Base-by-base conservation (phyloP, 2,329 filamentous ascomycete species). In the Nemania sp. region DNA sequence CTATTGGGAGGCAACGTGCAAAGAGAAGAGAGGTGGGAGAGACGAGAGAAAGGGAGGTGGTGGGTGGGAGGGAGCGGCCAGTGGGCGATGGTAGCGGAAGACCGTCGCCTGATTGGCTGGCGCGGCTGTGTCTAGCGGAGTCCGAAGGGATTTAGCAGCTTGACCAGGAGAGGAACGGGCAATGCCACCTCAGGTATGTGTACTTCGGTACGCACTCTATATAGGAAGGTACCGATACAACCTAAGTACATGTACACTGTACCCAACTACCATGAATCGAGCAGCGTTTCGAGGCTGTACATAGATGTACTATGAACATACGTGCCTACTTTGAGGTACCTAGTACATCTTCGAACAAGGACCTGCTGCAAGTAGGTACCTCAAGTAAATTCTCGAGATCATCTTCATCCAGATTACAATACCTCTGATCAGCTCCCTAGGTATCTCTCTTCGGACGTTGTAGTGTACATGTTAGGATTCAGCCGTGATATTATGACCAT, bases 121-220 rank as follows among this genome's bases (percentile, higher is more conserved):
- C 15, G 20, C 12, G 20, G 40, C 34, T 50, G 40, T 4, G 25
- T 29, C 42, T 57, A 55, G 63, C 47, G 63, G 63, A 58, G 57
- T 49, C 54, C 50, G 60, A 48, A 63, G 47, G 56, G 60, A 65
- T 63, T 65, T 65, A 29, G 54, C 51, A 46, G 25, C 54, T 46
- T 62, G 29, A 53, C 51, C 34, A 40, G 25, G 25, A 29, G 7
- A 29, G 25, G 25, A 29, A 29, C 3, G 25, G 25, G 25, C 25
- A 29, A 29, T 29, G 25, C 25, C 25, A 7, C 25, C 25, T 29
- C n/a, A n/a, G n/a, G n/a, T n/a, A n/a, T n/a, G n/a, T n/a, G n/a
- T n/a, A n/a, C n/a, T n/a, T n/a, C n/a, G n/a, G n/a, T n/a, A n/a
- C n/a, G n/a, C n/a, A n/a, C n/a, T n/a, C n/a, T n/a, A n/a, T n/a